phyloP scores from a whole-genome alignment of 1,284 basidiomycete species.

The Meripilus lineatus region DNA sequence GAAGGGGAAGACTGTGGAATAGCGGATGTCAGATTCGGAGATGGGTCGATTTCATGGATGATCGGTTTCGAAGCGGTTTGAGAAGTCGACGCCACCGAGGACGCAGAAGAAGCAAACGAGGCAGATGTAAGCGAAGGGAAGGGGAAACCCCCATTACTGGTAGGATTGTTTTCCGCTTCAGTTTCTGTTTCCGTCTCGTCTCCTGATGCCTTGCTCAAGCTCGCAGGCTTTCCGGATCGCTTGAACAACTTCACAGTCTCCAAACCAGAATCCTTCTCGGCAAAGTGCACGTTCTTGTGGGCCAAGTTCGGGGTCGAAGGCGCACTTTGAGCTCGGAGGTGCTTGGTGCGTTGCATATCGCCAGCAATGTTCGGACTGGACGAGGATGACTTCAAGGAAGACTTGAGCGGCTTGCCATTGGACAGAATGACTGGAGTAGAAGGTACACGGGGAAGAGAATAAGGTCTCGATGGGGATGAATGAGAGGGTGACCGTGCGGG shows the following conservation, averaged over 20 bases:
- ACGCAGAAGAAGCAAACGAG: slow-evolving; percentile 14
- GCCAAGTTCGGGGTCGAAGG: slow-evolving; percentile 65
- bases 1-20: slow-evolving; percentile 36
- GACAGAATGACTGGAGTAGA: slow-evolving; percentile 52
- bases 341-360: slow-evolving; percentile 40
- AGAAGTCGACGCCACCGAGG: slow-evolving; percentile 13
- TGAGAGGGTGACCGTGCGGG: slow-evolving; percentile 10
- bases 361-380: slow-evolving; percentile 49
- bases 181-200: slow-evolving; percentile 81
- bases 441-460: slow-evolving; percentile 24
- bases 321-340: slow-evolving; percentile 51
- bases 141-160: slow-evolving; percentile 15
- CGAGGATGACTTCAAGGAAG: slow-evolving; percentile 74
- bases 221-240: slow-evolving; percentile 74
- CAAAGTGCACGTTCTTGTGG: slow-evolving; percentile 91
- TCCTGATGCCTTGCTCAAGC: slow-evolving; percentile 54
- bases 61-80: slow-evolving; percentile 12
- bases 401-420: slow-evolving; percentile 88
- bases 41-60: slow-evolving; percentile 39
- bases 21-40: slow-evolving; percentile 30
- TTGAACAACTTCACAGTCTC: slow-evolving; percentile 84
- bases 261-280: slow-evolving; percentile 58
- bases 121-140: slow-evolving; percentile 22
- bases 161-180: slow-evolving; percentile 40
- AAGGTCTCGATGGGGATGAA: slow-evolving; percentile 14